Evolutionary conservation across 2,329 filamentous ascomycete species (phyloP), one percentile per base, ranked within the genome.

Genomic region (Aspergillus pseudoterreus): DNA sequence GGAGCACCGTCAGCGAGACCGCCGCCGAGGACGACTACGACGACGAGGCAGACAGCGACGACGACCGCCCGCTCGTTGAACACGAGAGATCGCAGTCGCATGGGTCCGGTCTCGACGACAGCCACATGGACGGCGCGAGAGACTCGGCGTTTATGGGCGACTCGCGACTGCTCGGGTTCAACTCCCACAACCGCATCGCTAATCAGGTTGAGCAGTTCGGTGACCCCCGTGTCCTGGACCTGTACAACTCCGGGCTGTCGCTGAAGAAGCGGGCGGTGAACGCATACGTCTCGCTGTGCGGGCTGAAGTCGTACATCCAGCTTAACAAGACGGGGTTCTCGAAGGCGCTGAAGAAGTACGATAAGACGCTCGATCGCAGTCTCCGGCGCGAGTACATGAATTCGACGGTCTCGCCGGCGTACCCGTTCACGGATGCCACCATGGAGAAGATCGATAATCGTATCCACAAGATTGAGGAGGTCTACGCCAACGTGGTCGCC

Each of bases 321-420:
- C 83, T 99, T 56, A 99, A 99, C 78, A 88, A 88, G 73, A 99
- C 94, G 0, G 94, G 94, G 11, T 99, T 99, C 74, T 84, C 86
- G 64, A 99, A 99, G 73, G 92, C 95, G 0, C 75, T 97, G 60
- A 99, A 99, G 75, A 99, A 99, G 72, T 99, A 94, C 66, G 94
- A 99, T 79, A 99, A 99, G 78, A 97, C 88, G 51, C 75, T 96
- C 52, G 87, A 96, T 70, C 86, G 86, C 58, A 86, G 86, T 61
- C 77, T 97, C 50, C 91, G 92, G 59, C 77, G 82, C 12, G 76
- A 80, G 43, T 99, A 96, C 69, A 84, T 96, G 71, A 80, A 83
- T 50, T 75, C 82, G 30, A 79, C 82, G 33, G 90, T 99, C 48
- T 83, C 88, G 52, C 78, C 85, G 1, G 88, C 92, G 0, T 89